Base-by-base conservation (phyloP, 129 eudicot species). In the Logfia minima region DNA sequence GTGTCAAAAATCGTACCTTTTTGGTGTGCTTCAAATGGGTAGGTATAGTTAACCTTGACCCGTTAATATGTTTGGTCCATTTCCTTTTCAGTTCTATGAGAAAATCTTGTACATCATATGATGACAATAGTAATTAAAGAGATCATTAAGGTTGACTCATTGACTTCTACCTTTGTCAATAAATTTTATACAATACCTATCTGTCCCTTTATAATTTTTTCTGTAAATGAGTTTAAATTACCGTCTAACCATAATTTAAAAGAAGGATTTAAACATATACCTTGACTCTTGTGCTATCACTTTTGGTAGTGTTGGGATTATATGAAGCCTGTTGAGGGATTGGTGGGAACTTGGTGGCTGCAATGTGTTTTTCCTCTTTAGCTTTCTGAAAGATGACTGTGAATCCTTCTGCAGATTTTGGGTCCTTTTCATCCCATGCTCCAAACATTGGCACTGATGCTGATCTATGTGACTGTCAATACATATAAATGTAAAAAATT, bases 361-460 rank as follows among this genome's bases (percentile, higher is more conserved):
- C 88, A 64, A 82, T 88, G 21, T 86, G 90, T 77, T 90, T 90
- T 77, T 90, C 93, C 77, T 88, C 91, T 79, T 90, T 88, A 39
- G 88, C 91, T 75, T 88, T 90, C 48, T 88, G 87, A 64, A 90
- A 90, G 68, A 88, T 90, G 55, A 88, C 90, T 0, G 96, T 90
- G 75, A 88, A 90, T 10, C 93, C 93, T 65, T 90, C 96, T 48
- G 83, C 93, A 59, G 96, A 88, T 83, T 66, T 79, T 0, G 91
- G 91, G 78, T 88, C 89, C 52, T 67, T 86, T 56, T 88, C 93
- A 81, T 90, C 93, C 91, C 96, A 90, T 66, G 86, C 88, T 48
- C 96, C 96, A 79, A 90, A 90, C 89, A 88, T 84, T 24, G 96
- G 96, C n/a, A 90, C 91, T 22, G 93, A 90, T 81, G 89, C 86